phyloP scores from a whole-genome alignment of 176 grass and related monocot genomes.

The Aegilops umbellulata region DNA sequence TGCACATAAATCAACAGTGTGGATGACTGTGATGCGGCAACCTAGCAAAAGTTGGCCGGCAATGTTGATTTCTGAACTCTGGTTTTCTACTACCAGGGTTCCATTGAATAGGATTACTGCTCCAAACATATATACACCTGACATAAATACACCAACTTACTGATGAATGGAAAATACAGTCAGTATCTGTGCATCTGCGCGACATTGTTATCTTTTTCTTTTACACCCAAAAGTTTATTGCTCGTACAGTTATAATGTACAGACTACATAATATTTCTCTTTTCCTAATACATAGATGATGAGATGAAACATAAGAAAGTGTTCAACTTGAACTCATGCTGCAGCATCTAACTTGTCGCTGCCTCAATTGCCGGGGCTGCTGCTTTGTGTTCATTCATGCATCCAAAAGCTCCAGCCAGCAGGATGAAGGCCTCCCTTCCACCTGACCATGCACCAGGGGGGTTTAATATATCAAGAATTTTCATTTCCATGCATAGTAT shows the following conservation, averaged over 20 bases:
- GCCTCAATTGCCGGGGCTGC: not conserved
- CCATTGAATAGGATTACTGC: too few relatives aligned
- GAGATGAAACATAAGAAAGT: not conserved
- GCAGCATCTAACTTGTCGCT: not conserved
- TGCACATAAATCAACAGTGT: too few relatives aligned
- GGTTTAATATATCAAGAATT: not conserved
- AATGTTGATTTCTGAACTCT: too few relatives aligned
- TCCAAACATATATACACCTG: too few relatives aligned
- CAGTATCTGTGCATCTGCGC: not conserved
- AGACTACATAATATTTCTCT: not conserved
- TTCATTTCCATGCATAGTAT: not conserved
- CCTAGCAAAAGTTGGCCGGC: too few relatives aligned
- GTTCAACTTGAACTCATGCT: not conserved
- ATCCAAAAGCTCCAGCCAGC: not conserved
- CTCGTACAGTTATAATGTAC: not conserved
- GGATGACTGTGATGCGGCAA: too few relatives aligned
- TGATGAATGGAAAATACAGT: not conserved
- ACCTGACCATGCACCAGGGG: not conserved
- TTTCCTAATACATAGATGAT: not conserved
- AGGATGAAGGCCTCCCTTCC: not conserved
- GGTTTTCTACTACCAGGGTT: too few relatives aligned
- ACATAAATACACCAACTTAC: not conserved
- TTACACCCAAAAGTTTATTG: not conserved
- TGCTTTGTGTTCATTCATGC: not conserved
- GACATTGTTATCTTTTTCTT: too few relatives aligned